phyloP scores from a whole-genome alignment of 495 filamentous ascomycete species.

The Aspergillus bertholletiae region DNA sequence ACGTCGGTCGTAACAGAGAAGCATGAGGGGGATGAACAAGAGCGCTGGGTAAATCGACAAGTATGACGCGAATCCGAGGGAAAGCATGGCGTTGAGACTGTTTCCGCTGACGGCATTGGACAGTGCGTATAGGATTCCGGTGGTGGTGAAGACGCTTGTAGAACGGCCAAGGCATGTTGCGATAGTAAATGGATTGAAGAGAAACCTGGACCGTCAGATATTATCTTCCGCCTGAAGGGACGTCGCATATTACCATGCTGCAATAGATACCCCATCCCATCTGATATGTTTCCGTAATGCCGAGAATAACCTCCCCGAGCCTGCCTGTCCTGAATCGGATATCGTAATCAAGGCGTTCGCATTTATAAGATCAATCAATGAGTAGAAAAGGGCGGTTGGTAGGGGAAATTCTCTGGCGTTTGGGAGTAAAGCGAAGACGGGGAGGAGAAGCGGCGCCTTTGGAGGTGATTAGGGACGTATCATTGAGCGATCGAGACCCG shows the following conservation, averaged over 20 bases:
- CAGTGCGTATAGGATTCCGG: slow-evolving; percentile 79
- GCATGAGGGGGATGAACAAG: slow-evolving; percentile 74
- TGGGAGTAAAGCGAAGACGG: slow-evolving; percentile 84
- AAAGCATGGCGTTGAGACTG: slow-evolving; percentile 74
- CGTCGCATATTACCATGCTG: slow-evolving; percentile 59
- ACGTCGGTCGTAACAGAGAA: slow-evolving; percentile 76
- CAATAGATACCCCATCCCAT: slow-evolving; percentile 74
- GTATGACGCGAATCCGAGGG: slow-evolving; percentile 82
- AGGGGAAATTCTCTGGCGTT: slow-evolving; percentile 59
- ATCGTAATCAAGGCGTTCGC: slow-evolving; percentile 81
- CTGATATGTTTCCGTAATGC: slow-evolving; percentile 73
- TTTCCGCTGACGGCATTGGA: slow-evolving; percentile 76
- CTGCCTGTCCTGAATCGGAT: slow-evolving; percentile 76
- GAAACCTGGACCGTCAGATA: slow-evolving; percentile 53
- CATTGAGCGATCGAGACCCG: background rate
- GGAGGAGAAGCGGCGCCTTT: slow-evolving; percentile 83
- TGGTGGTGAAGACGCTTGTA: slow-evolving; percentile 86
- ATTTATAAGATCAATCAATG: slow-evolving; percentile 75
- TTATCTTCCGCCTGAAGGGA: background rate
- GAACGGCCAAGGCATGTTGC: slow-evolving; percentile 89
- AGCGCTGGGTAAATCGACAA: slow-evolving; percentile 88
- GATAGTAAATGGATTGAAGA: slow-evolving; percentile 95
- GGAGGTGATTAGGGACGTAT: slow-evolving; percentile 3
- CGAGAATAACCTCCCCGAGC: slow-evolving; percentile 65
- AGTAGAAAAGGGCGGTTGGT: slow-evolving; percentile 76